Evolutionary conservation across 805 yeast genomes (phyloP).

Genomic region (Saccharomycopsis javanensis): DNA sequence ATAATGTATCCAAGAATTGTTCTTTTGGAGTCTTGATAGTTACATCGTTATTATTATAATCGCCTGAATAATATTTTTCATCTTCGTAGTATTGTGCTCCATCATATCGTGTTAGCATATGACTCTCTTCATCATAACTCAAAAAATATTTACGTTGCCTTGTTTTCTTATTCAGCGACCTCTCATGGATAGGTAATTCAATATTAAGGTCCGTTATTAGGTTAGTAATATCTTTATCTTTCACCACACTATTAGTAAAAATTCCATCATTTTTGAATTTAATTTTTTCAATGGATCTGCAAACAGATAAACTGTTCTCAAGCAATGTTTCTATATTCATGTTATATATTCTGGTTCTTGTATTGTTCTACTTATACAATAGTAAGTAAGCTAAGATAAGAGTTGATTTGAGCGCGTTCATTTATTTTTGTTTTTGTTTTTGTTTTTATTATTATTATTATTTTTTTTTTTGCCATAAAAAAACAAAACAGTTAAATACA

Average conservation of each 20-base stretch:
- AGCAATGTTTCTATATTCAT: neutral
- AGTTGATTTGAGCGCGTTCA: too few species aligned
- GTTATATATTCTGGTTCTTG: neutral
- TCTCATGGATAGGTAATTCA: neutral
- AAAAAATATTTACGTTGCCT: neutral
- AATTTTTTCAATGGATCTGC: slow-evolving; percentile 1
- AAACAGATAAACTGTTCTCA: neutral
- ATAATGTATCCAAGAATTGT: slow-evolving; percentile 10
- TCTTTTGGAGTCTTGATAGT: slow-evolving; percentile 8
- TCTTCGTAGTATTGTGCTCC: slow-evolving; percentile 9
- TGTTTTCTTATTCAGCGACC: neutral
- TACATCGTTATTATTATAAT: slow-evolving; percentile 11
- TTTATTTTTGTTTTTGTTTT: too few species aligned
- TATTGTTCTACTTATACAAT: too few species aligned
- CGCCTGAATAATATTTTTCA: slow-evolving; percentile 3
- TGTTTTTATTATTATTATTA: too few species aligned
- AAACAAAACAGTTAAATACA: too few species aligned
- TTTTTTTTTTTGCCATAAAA: too few species aligned
- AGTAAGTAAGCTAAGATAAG: too few species aligned
- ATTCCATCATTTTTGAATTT: slow-evolving; percentile 13
- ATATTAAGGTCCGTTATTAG: slow-evolving; percentile 17
- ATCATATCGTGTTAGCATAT: slow-evolving; percentile 11
- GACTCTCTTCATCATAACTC: slow-evolving; percentile 3
- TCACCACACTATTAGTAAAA: slow-evolving; percentile 15
- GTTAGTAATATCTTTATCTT: slow-evolving; percentile 16